phyloP scores from a whole-genome alignment of 2,329 filamentous ascomycete species.

The Talaromyces funiculosus region DNA sequence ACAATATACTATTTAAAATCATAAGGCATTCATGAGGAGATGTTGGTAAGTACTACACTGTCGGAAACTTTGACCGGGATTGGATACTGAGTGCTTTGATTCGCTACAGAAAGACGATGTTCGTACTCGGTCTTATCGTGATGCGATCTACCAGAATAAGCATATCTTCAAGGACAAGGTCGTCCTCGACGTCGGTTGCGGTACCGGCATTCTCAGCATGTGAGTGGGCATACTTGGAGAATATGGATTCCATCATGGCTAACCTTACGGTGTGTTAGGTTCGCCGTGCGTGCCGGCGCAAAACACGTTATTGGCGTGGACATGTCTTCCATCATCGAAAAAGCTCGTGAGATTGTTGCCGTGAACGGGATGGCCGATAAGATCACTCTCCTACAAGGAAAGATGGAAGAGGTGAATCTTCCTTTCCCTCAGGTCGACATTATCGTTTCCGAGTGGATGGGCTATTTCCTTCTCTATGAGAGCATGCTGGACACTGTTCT shows the following conservation, averaged over 20 bases:
- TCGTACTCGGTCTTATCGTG: conserved; percentile 92
- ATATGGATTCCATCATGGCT: neutral
- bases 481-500: conserved; percentile 98
- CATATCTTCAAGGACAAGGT: conserved; percentile 78
- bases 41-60: conserved; percentile 65
- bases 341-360: conserved; percentile 90
- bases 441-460: conserved; percentile 99
- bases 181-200: conserved; percentile 87
- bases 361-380: conserved; percentile 88
- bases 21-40: conserved; percentile 98
- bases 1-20: neutral
- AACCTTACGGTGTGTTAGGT: conserved; percentile 55
- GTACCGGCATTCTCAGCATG: conserved; percentile 98
- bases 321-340: conserved; percentile 99
- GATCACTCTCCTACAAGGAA: conserved; percentile 96
- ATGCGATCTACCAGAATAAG: conserved; percentile 93
- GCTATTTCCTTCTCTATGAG: conserved; percentile 98
- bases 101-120: conserved; percentile 89
- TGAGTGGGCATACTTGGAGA: conserved; percentile 40
- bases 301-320: conserved; percentile 99
- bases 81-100: neutral
- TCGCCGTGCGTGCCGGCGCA: conserved; percentile 89
- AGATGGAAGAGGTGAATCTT: conserved; percentile 97
- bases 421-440: conserved; percentile 97
- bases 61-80: neutral